Base-by-base conservation (phyloP, 306 rosid species). In the Coriaria nepalensis region DNA sequence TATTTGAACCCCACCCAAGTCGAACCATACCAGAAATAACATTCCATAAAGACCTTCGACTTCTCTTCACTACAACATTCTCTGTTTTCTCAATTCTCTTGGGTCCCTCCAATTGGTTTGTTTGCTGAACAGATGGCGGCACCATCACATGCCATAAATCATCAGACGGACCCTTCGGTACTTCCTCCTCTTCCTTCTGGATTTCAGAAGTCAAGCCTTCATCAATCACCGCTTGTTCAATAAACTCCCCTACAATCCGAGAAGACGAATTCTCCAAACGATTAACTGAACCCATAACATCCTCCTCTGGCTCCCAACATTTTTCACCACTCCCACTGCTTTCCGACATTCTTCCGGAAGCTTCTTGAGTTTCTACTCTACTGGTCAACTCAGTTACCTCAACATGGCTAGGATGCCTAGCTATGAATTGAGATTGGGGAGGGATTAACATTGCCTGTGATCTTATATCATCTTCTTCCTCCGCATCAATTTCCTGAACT, bases 1-100 rank as follows among this genome's bases (percentile, higher is more conserved):
- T 39, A 49, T 6, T 79, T 34, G 73, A 71, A 63, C 45, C 70
- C 98, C 96, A 85, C 15, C 79, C 73, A 13, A 92, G 68, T 52
- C 57, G 78, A 64, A 82, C 66, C 53, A 85, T 33, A 72, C 82
- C 87, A 10, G 69, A 47, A 54, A 85, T 65, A 33, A 75, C 33
- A 47, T 73, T 54, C 98, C 96, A 82, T 29, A 75, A 49, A 42
- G 94, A 75, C 77, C 79, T 78, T 56, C 87, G 94, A 57, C 75
- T 73, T 79, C 83, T 92, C 64, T 59, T 77, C 46, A 61, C 83
- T 47, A 79, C 46, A 37, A 65, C 53, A 62, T 69, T 69, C 54
- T 34, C 79, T 45, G 60, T 45, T 40, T 67, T 53, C 52, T 47
- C 48, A 52, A 50, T 53, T 53, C 40, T 61, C 73, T 73, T 65